Conservation (phyloP, 768 basidiomycete genomes). For the Suillus americanus region DNA sequence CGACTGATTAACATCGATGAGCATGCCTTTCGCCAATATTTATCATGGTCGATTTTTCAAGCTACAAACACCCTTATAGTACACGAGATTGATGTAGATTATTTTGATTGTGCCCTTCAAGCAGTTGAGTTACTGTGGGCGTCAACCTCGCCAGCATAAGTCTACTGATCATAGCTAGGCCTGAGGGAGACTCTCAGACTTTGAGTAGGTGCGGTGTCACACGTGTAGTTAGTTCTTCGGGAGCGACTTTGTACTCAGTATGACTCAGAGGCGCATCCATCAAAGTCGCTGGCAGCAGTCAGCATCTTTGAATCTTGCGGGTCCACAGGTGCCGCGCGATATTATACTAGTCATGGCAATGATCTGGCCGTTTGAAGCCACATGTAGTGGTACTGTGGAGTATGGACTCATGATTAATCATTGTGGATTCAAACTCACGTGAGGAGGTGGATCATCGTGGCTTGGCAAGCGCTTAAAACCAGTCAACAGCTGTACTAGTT, state of each 20-base stretch:
- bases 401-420: not conserved
- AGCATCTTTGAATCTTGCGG: not conserved
- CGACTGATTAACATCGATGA: conserved; percentile 10
- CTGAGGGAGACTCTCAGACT: not conserved
- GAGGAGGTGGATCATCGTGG: not conserved
- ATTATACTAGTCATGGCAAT: conserved; percentile 1
- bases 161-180: not conserved
- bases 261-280: not conserved
- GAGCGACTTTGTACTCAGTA: not conserved
- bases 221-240: not conserved
- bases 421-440: not conserved
- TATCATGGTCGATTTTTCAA: not conserved
- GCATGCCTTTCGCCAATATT: not conserved
- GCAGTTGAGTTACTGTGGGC: not conserved
- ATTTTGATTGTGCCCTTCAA: not conserved
- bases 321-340: not conserved
- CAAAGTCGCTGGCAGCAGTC: not conserved
- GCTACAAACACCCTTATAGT: not conserved
- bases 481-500: not conserved
- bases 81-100: not conserved
- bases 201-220: not conserved
- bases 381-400: no score
- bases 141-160: not conserved
- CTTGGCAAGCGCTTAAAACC: not conserved
- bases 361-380: no score